Conservation (phyloP, 1,284 basidiomycete genomes). For the Trichosporon asahii region DNA sequence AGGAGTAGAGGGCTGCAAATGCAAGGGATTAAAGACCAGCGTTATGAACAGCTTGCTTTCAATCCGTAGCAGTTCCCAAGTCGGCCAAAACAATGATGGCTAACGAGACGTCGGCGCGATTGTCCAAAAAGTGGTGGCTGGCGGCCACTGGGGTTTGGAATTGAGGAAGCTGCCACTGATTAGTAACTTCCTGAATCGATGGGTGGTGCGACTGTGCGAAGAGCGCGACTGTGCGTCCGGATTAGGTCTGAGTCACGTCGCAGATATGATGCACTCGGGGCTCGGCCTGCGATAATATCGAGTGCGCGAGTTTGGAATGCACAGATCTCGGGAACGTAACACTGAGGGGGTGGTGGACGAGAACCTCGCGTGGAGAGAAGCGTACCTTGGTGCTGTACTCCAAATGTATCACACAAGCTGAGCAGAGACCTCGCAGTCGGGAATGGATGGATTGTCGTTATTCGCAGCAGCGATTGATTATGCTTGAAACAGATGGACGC, state of each 20-base stretch:
- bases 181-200: not conserved
- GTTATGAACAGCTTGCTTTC: not conserved
- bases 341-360: not conserved
- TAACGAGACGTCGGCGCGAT: constrained; percentile 1
- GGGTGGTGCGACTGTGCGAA: not conserved
- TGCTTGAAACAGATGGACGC: not conserved
- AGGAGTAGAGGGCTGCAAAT: not conserved
- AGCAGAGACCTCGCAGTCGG: not conserved
- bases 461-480: not conserved
- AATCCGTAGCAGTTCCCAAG: not conserved
- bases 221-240: not conserved
- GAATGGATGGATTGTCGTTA: not conserved
- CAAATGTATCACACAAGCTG: constrained; percentile 1
- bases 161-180: not conserved
- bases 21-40: not conserved
- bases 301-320: not conserved
- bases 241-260: not conserved
- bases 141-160: not conserved
- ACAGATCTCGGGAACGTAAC: not conserved
- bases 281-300: not conserved
- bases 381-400: not conserved
- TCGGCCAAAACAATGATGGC: not conserved
- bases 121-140: not conserved
- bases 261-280: not conserved
- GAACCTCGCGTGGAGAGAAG: not conserved